A percentile compares a stretch with the other conserved stretches of the same genome.
These are phyloP conservation scores for Quercus suber DNA, from an alignment of 306 rosid genomes.

Conservation along the genomic window DNA sequence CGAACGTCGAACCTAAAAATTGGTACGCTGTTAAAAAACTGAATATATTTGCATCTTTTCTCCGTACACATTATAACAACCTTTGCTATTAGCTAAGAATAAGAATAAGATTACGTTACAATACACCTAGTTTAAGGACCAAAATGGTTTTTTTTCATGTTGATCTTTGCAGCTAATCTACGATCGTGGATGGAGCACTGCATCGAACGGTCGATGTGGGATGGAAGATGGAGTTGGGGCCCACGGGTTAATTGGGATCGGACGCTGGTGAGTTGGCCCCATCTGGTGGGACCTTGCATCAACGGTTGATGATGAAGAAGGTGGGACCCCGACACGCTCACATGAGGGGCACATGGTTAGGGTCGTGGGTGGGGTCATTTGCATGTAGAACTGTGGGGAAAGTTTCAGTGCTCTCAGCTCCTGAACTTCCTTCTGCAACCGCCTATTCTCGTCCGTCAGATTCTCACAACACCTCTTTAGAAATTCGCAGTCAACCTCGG, in stretches of 20 bases:
- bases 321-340: constrained; percentile 91
- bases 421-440: constrained; percentile 94
- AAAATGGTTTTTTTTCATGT: constrained; percentile 3
- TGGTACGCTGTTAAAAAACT: constrained; percentile 26
- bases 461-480: constrained; percentile 92
- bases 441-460: constrained; percentile 89
- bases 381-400: constrained; percentile 99
- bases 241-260: constrained; percentile 36
- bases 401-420: constrained; percentile 97
- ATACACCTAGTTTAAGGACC: not conserved
- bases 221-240: constrained; percentile 25
- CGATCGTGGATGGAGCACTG: constrained; percentile 17
- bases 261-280: constrained; percentile 27
- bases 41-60: not conserved
- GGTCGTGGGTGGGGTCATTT: constrained; percentile 97
- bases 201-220: constrained; percentile 38
- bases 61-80: constrained; percentile 4
- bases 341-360: constrained; percentile 99
- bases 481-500: constrained; percentile 96
- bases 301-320: constrained; percentile 36
- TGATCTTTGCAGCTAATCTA: not conserved
- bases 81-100: no score
- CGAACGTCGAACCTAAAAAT: constrained; percentile 1
- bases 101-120: not conserved
- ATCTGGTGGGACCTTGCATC: constrained; percentile 21